Evolutionary conservation across 2,329 filamentous ascomycete genomes (phyloP), one percentile per base, ranked within the genome.

Genomic region (Aspergillus sergii): DNA sequence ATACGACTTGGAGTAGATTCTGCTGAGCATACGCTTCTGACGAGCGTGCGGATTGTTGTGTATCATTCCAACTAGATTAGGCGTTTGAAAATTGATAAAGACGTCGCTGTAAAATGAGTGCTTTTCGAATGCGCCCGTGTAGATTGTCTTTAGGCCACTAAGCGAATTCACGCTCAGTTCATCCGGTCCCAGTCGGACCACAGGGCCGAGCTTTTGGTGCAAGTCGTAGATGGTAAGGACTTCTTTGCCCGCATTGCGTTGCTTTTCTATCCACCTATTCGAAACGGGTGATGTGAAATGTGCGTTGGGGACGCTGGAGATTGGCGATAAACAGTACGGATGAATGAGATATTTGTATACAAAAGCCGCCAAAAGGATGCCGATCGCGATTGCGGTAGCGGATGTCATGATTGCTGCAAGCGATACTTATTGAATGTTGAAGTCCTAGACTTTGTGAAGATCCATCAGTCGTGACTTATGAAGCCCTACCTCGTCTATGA

Each of bases 1-100:
- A 56, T 81, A 86, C 0, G 89, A 91, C 73, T 93, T 94, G 58
- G 90, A 91, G 78, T 93, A 94, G 58, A 90, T 84, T 67, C 91
- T 86, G 60, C 88, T 89, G 28, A 94, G 79, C 85, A 92, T 89
- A 21, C 90, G 85, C 73, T 93, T 93, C 50, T 90, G 81, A 9
- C 81, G 77, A 0, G 89, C 88, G 73, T 94, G 91, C 1, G 83
- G 78, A 39, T 82, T 85, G 26, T 85, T 84, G 19, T 80, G 73
- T 5, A 81, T 76, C 23, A 86, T 86, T 1, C 89, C 89, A 75
- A 94, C 92, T 81, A 91, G 88, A 69, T 89, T 88, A 32, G 81
- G 79, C 12, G 81, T 77, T n/a, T 81, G 79, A 59, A 88, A 91
- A 67, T 90, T 91, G 57, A 84, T 76, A 76, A 92, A 92, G 30